Evolutionary conservation across 2,329 filamentous ascomycete genomes (phyloP).

Genomic region (Fusarium papillatum): DNA sequence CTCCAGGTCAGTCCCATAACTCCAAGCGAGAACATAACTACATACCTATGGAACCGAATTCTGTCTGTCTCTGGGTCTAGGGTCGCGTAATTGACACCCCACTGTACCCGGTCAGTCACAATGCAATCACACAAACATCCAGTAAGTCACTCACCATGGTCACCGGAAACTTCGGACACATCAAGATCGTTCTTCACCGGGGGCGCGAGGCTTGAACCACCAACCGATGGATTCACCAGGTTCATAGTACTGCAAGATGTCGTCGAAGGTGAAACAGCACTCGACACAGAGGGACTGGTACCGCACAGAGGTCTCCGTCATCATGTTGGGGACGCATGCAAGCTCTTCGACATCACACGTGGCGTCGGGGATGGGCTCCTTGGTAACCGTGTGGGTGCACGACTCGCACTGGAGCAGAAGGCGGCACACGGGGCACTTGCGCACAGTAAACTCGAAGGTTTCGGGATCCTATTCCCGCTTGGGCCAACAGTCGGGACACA

Average conservation of each 20-base stretch:
- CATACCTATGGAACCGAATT: not conserved
- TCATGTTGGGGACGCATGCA: not conserved
- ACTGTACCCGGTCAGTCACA: not conserved
- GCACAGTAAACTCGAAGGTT: not conserved
- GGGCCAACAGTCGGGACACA: constrained; percentile 18
- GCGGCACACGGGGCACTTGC: constrained; percentile 1
- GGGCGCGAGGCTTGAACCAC: constrained; percentile 1
- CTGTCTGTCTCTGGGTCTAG: not conserved
- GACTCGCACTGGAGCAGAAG: not conserved
- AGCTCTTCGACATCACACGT: not conserved
- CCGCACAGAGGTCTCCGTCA: not conserved
- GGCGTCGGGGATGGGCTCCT: not conserved
- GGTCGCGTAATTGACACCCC: not conserved
- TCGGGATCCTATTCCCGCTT: not conserved
- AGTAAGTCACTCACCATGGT: not conserved
- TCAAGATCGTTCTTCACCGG: not conserved
- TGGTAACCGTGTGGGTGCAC: not conserved
- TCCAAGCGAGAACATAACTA: not conserved
- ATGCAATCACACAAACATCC: not conserved
- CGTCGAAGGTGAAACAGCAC: not conserved
- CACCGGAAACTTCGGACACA: not conserved
- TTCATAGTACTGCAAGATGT: not conserved
- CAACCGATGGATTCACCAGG: not conserved
- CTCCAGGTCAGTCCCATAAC: not conserved
- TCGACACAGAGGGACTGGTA: constrained; percentile 5